phyloP scores from a whole-genome alignment of 768 basidiomycete species.

The Russula foetens region DNA sequence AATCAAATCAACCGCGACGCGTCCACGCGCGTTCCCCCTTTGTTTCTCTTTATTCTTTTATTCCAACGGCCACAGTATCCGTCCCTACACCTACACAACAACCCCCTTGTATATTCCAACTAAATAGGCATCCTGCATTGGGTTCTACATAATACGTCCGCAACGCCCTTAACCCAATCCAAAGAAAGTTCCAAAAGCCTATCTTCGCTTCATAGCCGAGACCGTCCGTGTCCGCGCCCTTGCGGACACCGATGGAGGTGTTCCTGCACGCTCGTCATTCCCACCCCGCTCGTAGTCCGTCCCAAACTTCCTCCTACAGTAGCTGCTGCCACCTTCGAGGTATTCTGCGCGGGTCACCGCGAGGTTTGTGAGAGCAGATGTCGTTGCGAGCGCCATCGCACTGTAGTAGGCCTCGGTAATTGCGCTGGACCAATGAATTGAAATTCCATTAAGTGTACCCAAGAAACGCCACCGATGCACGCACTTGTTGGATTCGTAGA shows the following conservation, averaged over 20 bases:
- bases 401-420: conserved; percentile 57
- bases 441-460: neutral
- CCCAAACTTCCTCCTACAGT: conserved; percentile 64
- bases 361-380: conserved; percentile 40
- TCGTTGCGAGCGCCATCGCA: conserved; percentile 49
- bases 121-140: neutral
- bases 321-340: conserved; percentile 69
- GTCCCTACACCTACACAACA: neutral
- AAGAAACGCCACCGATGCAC: conserved; percentile 26
- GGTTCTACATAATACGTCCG: conserved; percentile 6
- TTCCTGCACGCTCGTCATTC: conserved; percentile 1
- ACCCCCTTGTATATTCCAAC: neutral
- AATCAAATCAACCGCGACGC: conserved; percentile 18
- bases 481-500: conserved; percentile 70
- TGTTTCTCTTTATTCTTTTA: neutral
- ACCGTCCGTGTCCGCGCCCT: conserved; percentile 15
- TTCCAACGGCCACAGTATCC: neutral
- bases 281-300: conserved; percentile 16
- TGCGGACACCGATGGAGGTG: neutral
- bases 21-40: conserved; percentile 5
- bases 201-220: conserved; percentile 19
- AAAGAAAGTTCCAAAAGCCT: neutral
- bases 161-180: neutral
- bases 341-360: conserved; percentile 79
- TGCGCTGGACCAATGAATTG: conserved; percentile 35